Evolutionary conservation across 163 green algal species (phyloP).

Genomic region (Scenedesmus sp.): DNA sequence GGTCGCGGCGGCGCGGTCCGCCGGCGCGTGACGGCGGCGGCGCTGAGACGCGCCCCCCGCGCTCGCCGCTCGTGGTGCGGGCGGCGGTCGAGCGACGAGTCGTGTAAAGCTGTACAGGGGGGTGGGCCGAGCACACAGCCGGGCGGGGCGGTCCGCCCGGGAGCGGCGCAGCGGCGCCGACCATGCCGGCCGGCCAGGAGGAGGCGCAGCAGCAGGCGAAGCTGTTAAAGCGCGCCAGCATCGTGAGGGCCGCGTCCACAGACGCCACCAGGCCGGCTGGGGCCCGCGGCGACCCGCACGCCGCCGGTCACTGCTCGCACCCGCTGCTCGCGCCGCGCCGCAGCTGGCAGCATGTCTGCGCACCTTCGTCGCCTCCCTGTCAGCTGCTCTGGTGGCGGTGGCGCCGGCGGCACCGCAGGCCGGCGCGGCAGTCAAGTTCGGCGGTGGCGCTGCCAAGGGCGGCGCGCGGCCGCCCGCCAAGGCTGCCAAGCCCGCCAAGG

Average conservation of each 20-base stretch:
- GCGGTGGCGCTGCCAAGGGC: not conserved
- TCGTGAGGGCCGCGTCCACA: constrained; percentile 8
- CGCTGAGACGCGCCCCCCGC: no score
- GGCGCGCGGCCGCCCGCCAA: no score
- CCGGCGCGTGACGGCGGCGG: no score
- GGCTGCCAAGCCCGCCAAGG: no score
- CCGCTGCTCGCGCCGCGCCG: not conserved
- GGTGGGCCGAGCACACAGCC: no score
- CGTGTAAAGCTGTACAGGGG: no score
- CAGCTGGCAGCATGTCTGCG: not conserved
- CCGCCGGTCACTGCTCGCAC: not conserved
- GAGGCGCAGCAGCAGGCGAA: not conserved
- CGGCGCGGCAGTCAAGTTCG: not conserved
- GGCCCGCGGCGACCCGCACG: not conserved
- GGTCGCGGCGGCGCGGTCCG: no score
- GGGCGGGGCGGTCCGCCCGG: no score
- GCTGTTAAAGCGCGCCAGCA: constrained; percentile 15
- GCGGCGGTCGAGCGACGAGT: no score
- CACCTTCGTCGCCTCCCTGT: not conserved
- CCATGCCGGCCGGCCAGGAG: not conserved
- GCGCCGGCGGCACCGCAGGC: not conserved
- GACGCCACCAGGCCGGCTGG: not conserved
- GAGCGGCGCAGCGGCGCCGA: no score
- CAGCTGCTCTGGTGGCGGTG: not conserved
- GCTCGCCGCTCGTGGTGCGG: no score